These are phyloP conservation scores for Linderina pennispora DNA, from an alignment of 192 early-diverging fungal genomes.

Conservation along the genomic window DNA sequence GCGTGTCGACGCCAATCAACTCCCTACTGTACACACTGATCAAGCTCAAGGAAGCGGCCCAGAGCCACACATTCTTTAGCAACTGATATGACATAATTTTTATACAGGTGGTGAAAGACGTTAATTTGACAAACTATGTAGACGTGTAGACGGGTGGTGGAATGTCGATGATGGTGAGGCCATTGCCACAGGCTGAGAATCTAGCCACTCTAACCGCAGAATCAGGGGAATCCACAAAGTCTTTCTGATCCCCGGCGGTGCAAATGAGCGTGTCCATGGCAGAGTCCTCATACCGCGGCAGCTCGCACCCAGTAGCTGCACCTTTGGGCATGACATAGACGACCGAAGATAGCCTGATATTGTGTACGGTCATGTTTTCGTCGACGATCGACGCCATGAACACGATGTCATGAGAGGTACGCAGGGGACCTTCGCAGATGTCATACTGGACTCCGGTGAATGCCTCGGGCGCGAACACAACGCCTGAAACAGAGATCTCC, in stretches of 20 bases:
- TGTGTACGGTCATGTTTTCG: slow-evolving; percentile 33
- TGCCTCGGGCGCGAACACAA: slow-evolving; percentile 14
- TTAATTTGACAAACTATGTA: no score
- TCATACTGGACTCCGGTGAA: slow-evolving; percentile 38
- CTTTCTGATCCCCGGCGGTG: no score
- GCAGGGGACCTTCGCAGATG: slow-evolving; percentile 22
- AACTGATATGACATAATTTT: no score
- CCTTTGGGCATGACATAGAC: slow-evolving; percentile 24
- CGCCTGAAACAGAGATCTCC: slow-evolving; percentile 26
- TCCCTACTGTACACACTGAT: slow-evolving; percentile 29
- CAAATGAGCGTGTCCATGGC: slow-evolving; percentile 24
- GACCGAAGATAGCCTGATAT: slow-evolving; percentile 30
- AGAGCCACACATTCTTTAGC: slow-evolving; percentile 1
- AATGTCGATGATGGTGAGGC: no score
- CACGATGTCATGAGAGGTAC: slow-evolving; percentile 31
- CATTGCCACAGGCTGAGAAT: no score
- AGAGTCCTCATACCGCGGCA: slow-evolving; percentile 37
- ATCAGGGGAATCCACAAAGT: no score
- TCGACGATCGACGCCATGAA: slow-evolving; percentile 28
- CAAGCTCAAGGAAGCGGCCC: slow-evolving; percentile 29
- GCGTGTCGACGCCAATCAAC: slow-evolving; percentile 41
- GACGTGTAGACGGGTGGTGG: no score
- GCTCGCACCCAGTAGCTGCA: slow-evolving; percentile 2
- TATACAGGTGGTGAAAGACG: no score
- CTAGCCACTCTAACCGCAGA: no score